Conservation (phyloP, 768 basidiomycete species). For the Lactarius trivialis region DNA sequence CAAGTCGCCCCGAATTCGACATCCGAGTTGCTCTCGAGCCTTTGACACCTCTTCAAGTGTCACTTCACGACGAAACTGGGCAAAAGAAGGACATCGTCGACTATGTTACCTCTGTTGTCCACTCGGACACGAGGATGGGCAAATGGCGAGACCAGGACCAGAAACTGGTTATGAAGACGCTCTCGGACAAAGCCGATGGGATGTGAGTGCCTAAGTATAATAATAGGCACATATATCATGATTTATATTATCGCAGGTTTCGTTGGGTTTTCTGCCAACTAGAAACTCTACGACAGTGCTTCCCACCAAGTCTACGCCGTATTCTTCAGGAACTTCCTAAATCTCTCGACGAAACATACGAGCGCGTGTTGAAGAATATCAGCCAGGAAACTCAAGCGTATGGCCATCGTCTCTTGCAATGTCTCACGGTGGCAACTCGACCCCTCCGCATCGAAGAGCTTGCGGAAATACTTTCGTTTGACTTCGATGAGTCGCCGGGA, state of each 20-base stretch:
- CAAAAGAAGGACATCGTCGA: not conserved
- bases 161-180: not conserved
- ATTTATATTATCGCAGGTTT: not conserved
- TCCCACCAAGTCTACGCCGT: not conserved
- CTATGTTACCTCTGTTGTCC: not conserved
- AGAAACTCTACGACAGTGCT: not conserved
- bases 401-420: not conserved
- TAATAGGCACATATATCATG: not conserved
- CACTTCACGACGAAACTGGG: not conserved
- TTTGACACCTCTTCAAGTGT: not conserved
- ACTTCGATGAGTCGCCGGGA: not conserved
- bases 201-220: not conserved
- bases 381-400: not conserved
- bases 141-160: not conserved
- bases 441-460: not conserved
- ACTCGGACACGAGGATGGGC: not conserved
- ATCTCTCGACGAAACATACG: slow-evolving; percentile 1
- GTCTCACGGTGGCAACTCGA: not conserved
- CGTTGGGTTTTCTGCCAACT: not conserved
- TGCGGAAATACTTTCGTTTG: not conserved
- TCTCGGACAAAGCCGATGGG: not conserved
- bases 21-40: not conserved
- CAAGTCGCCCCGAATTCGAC: not conserved
- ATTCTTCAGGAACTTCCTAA: not conserved
- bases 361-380: not conserved